Conservation (phyloP, 2,329 filamentous ascomycete genomes). For the Paracoccidioides lutzii region DNA sequence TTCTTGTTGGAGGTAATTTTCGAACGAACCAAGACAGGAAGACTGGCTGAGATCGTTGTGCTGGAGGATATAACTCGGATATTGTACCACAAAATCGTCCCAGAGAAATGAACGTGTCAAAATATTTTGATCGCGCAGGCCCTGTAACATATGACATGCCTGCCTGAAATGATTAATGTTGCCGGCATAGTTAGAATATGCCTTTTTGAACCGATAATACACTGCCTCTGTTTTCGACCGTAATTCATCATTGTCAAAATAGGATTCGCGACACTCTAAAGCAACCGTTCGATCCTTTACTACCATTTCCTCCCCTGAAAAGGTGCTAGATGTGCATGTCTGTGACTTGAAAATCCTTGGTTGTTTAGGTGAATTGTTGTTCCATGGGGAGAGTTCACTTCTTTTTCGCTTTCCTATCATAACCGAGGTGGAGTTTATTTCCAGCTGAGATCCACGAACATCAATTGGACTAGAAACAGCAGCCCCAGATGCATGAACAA, state of each 20-base stretch:
- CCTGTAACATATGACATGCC: constrained; percentile 26
- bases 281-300: background rate
- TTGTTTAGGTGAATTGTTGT: background rate
- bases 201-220: constrained; percentile 26
- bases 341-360: background rate
- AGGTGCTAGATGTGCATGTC: background rate
- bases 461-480: background rate
- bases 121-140: constrained; percentile 18
- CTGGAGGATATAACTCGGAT: constrained; percentile 20
- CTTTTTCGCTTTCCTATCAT: background rate
- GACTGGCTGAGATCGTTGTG: background rate
- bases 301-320: background rate
- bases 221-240: constrained; percentile 10
- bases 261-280: background rate
- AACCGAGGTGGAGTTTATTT: background rate
- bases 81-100: constrained; percentile 36
- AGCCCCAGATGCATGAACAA: background rate
- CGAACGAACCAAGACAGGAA: constrained; percentile 18
- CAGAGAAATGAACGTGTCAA: constrained; percentile 28
- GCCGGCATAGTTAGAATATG: constrained; percentile 30
- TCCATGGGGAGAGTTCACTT: background rate
- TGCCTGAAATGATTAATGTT: constrained; percentile 26
- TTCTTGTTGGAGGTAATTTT: constrained; percentile 26
- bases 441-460: background rate
- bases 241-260: background rate